Evolutionary conservation across 805 yeast genomes (phyloP).

Genomic region (Candida tallmaniae): DNA sequence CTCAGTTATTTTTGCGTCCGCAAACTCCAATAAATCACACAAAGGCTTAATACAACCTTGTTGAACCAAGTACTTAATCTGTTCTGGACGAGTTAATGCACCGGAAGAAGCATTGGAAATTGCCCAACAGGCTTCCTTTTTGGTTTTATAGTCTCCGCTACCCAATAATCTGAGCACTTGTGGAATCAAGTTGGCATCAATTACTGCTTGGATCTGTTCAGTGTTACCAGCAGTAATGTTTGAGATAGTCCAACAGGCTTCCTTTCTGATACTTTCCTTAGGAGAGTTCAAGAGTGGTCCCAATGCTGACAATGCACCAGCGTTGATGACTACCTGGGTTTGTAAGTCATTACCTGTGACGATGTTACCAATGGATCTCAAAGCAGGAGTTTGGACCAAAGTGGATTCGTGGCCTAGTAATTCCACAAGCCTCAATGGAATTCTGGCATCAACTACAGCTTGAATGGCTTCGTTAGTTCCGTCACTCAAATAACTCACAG

Average conservation of each 20-base stretch:
- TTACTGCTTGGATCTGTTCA: slow-evolving; percentile 94
- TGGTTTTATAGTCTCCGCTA: slow-evolving; percentile 89
- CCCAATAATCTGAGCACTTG: slow-evolving; percentile 76
- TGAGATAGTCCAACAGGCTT: slow-evolving; percentile 98
- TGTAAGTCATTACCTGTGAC: slow-evolving; percentile 96
- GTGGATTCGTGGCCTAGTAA: slow-evolving; percentile 79
- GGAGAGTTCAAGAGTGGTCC: slow-evolving; percentile 74
- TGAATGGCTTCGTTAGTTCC: slow-evolving; percentile 92
- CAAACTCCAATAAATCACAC: slow-evolving; percentile 84
- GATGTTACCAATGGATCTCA: slow-evolving; percentile 95
- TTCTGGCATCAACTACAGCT: slow-evolving; percentile 94
- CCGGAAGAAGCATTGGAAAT: slow-evolving; percentile 97
- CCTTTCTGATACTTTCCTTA: slow-evolving; percentile 91
- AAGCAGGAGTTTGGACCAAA: slow-evolving; percentile 91
- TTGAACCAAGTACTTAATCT: slow-evolving; percentile 83
- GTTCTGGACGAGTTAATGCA: slow-evolving; percentile 87
- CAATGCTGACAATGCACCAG: slow-evolving; percentile 85
- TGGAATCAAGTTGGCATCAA: slow-evolving; percentile 90
- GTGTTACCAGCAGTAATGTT: slow-evolving; percentile 97
- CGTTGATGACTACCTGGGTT: slow-evolving; percentile 91
- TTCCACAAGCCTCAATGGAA: slow-evolving; percentile 91
- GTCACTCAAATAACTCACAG: slow-evolving; percentile 89
- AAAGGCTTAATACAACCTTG: slow-evolving; percentile 98
- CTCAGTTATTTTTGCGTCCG: slow-evolving; percentile 88
- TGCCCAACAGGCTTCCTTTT: slow-evolving; percentile 99